These are phyloP conservation scores for Mentha longifolia DNA, from an alignment of 257 asterid genomes.

Conservation along the genomic window DNA sequence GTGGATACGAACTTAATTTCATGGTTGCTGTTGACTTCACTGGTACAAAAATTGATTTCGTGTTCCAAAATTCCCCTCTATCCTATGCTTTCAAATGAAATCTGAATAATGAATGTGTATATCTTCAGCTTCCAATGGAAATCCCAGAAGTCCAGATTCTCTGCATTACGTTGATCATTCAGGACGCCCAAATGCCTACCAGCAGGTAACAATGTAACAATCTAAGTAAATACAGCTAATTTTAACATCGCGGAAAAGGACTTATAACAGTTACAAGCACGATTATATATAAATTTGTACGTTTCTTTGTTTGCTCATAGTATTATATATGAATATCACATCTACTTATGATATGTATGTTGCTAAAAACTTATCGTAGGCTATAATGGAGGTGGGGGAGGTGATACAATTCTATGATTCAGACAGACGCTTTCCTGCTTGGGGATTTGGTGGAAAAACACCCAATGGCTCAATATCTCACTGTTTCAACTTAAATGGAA, in stretches of 20 bases:
- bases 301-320: background rate
- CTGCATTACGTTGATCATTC: constrained; percentile 72
- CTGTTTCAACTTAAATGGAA: constrained; percentile 79
- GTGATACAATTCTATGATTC: constrained; percentile 86
- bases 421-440: constrained; percentile 78
- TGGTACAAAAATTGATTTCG: constrained; percentile 42
- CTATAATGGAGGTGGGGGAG: constrained; percentile 81
- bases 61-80: background rate
- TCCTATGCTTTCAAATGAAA: background rate
- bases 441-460: constrained; percentile 80
- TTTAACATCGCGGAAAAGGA: background rate
- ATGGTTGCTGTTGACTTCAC: constrained; percentile 94
- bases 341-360: background rate
- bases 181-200: constrained; percentile 71
- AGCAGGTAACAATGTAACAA: constrained; percentile 66
- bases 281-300: background rate
- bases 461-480: constrained; percentile 59
- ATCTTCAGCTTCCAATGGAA: constrained; percentile 70
- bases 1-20: constrained; percentile 83
- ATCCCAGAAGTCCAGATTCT: constrained; percentile 58
- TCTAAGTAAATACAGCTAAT: background rate
- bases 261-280: background rate
- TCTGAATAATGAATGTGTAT: constrained; percentile 21
- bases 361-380: constrained; percentile 48
- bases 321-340: background rate